Percentiles rank a stretch among this genome's conserved stretches.
Evolutionary conservation across 2,329 filamentous ascomycete species (phyloP).

Genomic region (Ploettnerulaceae sp.): DNA sequence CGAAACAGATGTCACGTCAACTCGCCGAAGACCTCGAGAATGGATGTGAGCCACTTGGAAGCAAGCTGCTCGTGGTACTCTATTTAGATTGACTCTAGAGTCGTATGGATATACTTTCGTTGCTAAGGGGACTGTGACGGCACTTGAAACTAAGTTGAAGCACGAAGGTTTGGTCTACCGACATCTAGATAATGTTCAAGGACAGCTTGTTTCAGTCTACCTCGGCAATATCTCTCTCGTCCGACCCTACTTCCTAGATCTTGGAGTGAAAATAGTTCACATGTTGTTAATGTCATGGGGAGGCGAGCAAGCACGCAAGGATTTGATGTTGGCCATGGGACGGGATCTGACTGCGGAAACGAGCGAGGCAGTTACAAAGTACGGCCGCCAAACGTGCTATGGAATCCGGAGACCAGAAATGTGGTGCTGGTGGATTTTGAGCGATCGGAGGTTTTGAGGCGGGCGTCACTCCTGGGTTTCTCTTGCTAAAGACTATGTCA

Average conservation of each 20-base stretch:
- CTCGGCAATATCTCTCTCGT: conserved; percentile 37
- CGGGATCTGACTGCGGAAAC: conserved; percentile 18
- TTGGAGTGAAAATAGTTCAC: conserved; percentile 23
- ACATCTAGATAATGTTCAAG: conserved; percentile 34
- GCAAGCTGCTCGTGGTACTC: conserved; percentile 35
- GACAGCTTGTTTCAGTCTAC: conserved; percentile 37
- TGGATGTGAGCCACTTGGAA: conserved; percentile 22
- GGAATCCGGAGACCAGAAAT: conserved; percentile 20
- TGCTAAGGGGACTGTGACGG: conserved; percentile 38
- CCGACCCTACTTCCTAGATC: conserved; percentile 18
- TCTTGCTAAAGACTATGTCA: too few species aligned
- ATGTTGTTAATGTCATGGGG: conserved; percentile 23
- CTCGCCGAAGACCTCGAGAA: conserved; percentile 18
- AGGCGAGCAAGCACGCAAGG: conserved; percentile 23
- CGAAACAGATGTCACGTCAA: conserved; percentile 16
- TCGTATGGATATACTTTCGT: conserved; percentile 41
- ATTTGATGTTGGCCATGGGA: too few species aligned
- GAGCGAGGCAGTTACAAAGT: conserved; percentile 19
- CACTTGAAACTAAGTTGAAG: conserved; percentile 34
- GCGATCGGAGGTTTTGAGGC: conserved; percentile 19
- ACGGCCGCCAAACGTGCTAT: conserved; percentile 23
- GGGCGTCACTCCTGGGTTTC: too few species aligned
- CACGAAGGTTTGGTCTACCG: conserved; percentile 37
- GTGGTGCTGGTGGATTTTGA: conserved; percentile 26
- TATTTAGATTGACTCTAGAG: conserved; percentile 40